Base-by-base conservation (phyloP, 2,329 filamentous ascomycete species). In the Ophiocordyceps camponoti-rufipedis region DNA sequence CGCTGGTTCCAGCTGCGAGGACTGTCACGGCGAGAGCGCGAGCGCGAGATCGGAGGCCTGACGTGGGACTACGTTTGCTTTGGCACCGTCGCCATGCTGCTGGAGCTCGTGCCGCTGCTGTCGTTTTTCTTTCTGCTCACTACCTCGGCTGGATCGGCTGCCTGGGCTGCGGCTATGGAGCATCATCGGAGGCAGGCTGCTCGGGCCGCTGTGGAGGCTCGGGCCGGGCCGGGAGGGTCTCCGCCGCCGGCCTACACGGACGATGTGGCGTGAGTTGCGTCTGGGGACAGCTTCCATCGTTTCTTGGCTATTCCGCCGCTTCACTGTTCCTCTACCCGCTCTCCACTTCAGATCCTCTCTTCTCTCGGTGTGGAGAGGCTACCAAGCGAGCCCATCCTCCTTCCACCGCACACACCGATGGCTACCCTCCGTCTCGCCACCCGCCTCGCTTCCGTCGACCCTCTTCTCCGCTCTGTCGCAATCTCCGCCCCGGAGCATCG, bases 71-170 rank as follows among this genome's bases (percentile, higher is more conserved):
- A 95, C 58, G 80, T 86, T 13, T 94, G 85, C 85, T 95, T 96
- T 56, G 91, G 91, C 14, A 85, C 83, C 1, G 71, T 91, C 4
- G 85, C 87, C 44, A 76, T 95, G 66, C 60, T 86, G 7, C 63
- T 96, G 28, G 85, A 95, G 63, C 72, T 96, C n/a, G 71, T 95
- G 9, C 91, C 91, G 1, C 72, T 89, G 12, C 63, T 95, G 43
- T 93, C 84, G n/a, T 93, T 98, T 71, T 79, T 96, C 58, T 95
- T 96, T 60, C 70, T 96, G 38, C 65, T 98, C 52, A 95, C 89
- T 0, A 87, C 84, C 3, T 82, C 88, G 1, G 77, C 79, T 18
- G 91, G 89, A 2, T 81, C 85, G 41, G 89, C 86, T 1, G 66
- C 96, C 33, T 96, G 89, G 88, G 85, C 79, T 2, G 80, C 80